These are phyloP conservation scores for Pseudocohnilembus persalinus DNA, from an alignment of 169 alveolate genomes.

Conservation along the genomic window DNA sequence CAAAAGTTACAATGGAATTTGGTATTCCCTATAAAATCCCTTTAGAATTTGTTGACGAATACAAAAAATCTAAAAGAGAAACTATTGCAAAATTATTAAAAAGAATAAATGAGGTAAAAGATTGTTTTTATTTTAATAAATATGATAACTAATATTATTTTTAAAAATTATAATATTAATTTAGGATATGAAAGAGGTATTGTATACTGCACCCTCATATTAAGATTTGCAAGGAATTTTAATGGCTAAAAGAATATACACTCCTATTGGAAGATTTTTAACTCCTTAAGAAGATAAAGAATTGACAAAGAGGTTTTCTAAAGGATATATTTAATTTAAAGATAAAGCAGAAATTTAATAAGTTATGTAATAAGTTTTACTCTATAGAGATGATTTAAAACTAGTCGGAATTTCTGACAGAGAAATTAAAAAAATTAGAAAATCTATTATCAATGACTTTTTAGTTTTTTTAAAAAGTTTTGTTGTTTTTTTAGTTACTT, in stretches of 20 bases:
- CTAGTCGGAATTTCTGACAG: slow-evolving; percentile 48
- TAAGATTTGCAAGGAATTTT: slow-evolving; percentile 48
- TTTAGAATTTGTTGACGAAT: slow-evolving; percentile 36
- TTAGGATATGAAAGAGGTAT: slow-evolving; percentile 49
- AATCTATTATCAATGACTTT: slow-evolving; percentile 24
- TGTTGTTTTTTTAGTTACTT: slow-evolving; percentile 29
- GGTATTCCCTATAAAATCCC: slow-evolving; percentile 58
- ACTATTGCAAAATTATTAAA: slow-evolving; percentile 45
- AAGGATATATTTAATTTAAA: slow-evolving; percentile 44
- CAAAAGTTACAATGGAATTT: slow-evolving; percentile 61
- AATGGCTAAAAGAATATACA: slow-evolving; percentile 54
- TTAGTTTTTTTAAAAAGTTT: slow-evolving; percentile 23
- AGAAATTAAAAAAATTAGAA: slow-evolving; percentile 41
- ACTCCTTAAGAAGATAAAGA: slow-evolving; percentile 48
- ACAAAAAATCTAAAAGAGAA: slow-evolving; percentile 34
- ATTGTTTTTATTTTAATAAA: neutral
- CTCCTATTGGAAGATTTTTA: slow-evolving; percentile 38
- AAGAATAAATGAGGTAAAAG: slow-evolving; percentile 40
- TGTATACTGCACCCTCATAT: slow-evolving; percentile 55
- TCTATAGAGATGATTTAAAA: slow-evolving; percentile 45
- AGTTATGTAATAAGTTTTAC: slow-evolving; percentile 35
- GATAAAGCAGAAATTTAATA: slow-evolving; percentile 45
- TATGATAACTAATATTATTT: neutral
- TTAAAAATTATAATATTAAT: neutral
- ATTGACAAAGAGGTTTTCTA: slow-evolving; percentile 50